Percentiles rank a stretch among this genome's conserved stretches.
Conservation (phyloP, 805 yeast species). For the Cyberlindnera euphorbiae region DNA sequence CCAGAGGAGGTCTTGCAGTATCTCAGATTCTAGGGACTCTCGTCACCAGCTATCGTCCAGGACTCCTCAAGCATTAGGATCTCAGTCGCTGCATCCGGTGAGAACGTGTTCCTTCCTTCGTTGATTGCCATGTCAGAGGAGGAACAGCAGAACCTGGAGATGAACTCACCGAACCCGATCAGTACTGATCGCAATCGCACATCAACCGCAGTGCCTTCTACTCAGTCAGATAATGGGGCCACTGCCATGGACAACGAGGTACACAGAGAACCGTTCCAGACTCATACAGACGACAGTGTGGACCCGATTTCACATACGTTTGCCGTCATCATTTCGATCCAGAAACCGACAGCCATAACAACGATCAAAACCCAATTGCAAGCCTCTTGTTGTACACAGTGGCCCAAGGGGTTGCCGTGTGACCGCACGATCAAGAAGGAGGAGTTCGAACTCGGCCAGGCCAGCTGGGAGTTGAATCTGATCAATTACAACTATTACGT, state of each 20-base stretch:
- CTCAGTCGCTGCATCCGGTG: constrained; percentile 30
- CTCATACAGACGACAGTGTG: constrained; percentile 29
- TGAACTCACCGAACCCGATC: constrained; percentile 5
- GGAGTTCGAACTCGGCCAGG: constrained; percentile 41
- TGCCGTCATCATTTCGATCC: constrained; percentile 44
- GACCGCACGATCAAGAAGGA: constrained; percentile 41
- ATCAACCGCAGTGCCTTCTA: constrained; percentile 1
- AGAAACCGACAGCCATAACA: constrained; percentile 35
- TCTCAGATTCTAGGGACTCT: constrained; percentile 19
- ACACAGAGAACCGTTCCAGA: constrained; percentile 31
- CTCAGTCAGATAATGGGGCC: too few relatives aligned
- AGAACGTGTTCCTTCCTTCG: constrained; percentile 27
- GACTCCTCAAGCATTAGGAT: constrained; percentile 16
- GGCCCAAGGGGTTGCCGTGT: constrained; percentile 53
- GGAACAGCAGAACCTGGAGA: constrained; percentile 11
- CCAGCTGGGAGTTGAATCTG: constrained; percentile 41
- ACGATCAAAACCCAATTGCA: constrained; percentile 38
- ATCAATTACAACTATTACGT: constrained; percentile 41
- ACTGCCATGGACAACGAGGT: constrained; percentile 24
- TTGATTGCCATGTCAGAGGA: constrained; percentile 11
- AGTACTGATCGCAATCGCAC: neutral
- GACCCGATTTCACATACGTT: constrained; percentile 47
- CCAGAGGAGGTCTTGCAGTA: constrained; percentile 16
- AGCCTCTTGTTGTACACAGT: constrained; percentile 39
- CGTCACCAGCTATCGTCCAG: constrained; percentile 17